These are phyloP conservation scores for Aspergillus sp. DNA, from an alignment of 2,329 filamentous ascomycete species.

Conservation along the genomic window DNA sequence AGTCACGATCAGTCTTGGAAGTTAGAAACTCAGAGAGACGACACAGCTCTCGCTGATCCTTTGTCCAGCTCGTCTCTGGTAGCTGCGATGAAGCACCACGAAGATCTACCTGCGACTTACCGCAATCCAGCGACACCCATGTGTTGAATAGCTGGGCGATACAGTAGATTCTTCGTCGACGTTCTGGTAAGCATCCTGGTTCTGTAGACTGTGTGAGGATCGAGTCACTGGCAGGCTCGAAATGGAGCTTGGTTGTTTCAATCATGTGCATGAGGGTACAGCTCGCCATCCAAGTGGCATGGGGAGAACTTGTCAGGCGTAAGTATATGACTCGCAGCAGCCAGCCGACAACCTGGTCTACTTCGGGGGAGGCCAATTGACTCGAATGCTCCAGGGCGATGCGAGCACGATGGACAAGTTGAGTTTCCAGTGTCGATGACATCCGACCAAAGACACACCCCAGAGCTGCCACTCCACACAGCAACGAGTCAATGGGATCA, in stretches of 20 bases:
- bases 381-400: conserved; percentile 3
- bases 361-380: conserved; percentile 1
- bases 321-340: conserved; percentile 46
- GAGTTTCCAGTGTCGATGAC: neutral
- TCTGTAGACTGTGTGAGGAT: neutral
- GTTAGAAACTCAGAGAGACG: conserved; percentile 4
- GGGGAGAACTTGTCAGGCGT: conserved; percentile 43
- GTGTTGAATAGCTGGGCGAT: conserved; percentile 9
- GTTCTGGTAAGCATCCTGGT: neutral
- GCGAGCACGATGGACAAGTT: conserved; percentile 4
- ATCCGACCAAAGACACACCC: conserved; percentile 3
- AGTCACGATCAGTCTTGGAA: neutral
- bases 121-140: conserved; percentile 10
- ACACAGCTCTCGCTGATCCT: conserved; percentile 3
- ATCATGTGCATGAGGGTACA: conserved; percentile 51
- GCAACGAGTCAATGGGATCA: conserved; percentile 1
- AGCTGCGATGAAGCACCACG: conserved; percentile 2
- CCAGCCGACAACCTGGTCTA: conserved; percentile 30
- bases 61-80: conserved; percentile 5
- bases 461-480: conserved; percentile 12
- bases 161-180: conserved; percentile 6
- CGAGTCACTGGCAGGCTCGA: conserved; percentile 1
- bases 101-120: conserved; percentile 2
- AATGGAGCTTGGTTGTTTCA: conserved; percentile 36
- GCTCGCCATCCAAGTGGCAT: conserved; percentile 51